Conservation (phyloP, 169 alveolate genomes). For the Blepharisma undulans region DNA sequence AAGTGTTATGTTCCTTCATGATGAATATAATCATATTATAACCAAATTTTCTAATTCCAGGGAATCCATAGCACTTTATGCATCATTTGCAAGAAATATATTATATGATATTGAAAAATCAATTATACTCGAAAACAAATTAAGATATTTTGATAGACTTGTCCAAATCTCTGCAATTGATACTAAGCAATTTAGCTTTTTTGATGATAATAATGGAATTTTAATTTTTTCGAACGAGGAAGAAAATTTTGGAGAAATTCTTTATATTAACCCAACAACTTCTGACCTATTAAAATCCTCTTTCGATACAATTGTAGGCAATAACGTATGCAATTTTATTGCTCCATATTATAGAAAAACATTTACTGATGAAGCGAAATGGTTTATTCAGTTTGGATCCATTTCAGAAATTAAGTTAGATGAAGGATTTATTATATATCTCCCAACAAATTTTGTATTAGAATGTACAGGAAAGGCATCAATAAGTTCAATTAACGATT, state of each 20-base stretch:
- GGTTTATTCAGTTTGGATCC: neutral
- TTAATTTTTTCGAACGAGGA: neutral
- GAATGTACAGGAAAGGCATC: neutral
- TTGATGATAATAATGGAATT: constrained; percentile 19
- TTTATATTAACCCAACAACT: neutral
- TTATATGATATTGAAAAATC: neutral
- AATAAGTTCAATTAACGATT: neutral
- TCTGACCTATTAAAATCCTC: neutral
- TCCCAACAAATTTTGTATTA: neutral
- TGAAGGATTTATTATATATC: neutral
- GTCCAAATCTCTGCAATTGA: neutral
- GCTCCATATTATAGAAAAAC: neutral
- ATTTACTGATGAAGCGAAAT: neutral
- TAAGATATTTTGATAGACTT: neutral
- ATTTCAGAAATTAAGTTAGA: neutral
- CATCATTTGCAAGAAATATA: neutral
- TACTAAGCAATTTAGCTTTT: neutral
- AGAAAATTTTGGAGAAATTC: neutral
- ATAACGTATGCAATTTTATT: neutral
- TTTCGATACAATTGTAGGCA: neutral
- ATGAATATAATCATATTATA: neutral
- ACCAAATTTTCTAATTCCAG: neutral
- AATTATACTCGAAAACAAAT: neutral
- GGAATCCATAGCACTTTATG: neutral
- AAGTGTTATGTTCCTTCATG: neutral